phyloP scores from a whole-genome alignment of 768 basidiomycete species.

The Guyanaporus albipodus region DNA sequence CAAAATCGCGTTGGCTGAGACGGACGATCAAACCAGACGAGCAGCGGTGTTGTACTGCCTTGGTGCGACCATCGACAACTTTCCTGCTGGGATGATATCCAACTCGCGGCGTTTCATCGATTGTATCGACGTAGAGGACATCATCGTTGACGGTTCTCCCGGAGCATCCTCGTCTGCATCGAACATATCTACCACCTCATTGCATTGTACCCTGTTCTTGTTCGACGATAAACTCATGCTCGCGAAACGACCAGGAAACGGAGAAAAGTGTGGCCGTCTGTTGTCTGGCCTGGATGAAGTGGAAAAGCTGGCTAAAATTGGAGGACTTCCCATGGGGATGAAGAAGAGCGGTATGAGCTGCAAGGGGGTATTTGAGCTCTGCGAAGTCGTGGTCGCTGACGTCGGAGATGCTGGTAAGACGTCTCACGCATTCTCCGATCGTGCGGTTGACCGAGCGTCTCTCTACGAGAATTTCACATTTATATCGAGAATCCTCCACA shows the following conservation, averaged over 20 bases:
- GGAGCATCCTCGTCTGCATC: conserved; percentile 43
- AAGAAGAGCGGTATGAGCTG: conserved; percentile 80
- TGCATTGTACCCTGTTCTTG: conserved; percentile 87
- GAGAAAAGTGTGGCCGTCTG: conserved; percentile 68
- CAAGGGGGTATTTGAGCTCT: conserved; percentile 81
- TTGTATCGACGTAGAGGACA: conserved; percentile 90
- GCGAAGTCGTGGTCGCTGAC: conserved; percentile 80
- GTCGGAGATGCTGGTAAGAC: conserved; percentile 77
- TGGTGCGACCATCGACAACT: conserved; percentile 80
- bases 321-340: conserved; percentile 57
- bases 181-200: conserved; percentile 40
- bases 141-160: conserved; percentile 44
- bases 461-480: conserved; percentile 70
- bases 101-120: conserved; percentile 85
- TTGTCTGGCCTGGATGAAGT: conserved; percentile 76
- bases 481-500: conserved; percentile 80
- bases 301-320: conserved; percentile 64
- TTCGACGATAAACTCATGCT: conserved; percentile 94
- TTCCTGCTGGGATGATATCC: conserved; percentile 88
- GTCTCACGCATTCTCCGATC: not conserved
- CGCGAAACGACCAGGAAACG: conserved; percentile 76
- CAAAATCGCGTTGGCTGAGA: conserved; percentile 87
- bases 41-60: conserved; percentile 87
- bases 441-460: conserved; percentile 6
- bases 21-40: conserved; percentile 87